These are phyloP conservation scores for Wickerhamiella occidentalis DNA, from an alignment of 805 yeast genomes.

Conservation along the genomic window DNA sequence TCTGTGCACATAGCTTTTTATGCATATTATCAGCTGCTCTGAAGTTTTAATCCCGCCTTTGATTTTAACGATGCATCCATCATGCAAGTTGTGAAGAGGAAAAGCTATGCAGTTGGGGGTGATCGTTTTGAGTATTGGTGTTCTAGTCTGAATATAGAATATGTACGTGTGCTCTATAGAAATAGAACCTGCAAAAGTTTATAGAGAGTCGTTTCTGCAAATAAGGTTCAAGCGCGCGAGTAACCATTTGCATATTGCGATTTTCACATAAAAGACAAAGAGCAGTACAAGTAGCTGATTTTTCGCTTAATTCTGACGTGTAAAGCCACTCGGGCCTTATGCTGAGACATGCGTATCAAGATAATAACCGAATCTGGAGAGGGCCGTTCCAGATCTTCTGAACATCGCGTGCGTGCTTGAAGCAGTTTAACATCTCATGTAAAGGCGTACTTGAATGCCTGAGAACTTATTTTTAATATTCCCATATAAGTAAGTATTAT, in stretches of 20 bases:
- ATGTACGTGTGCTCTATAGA: neutral
- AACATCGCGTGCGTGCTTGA: neutral
- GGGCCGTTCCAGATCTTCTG: neutral
- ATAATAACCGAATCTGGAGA: slow-evolving; percentile 1
- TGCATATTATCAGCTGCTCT: neutral
- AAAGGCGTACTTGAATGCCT: neutral
- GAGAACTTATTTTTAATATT: neutral
- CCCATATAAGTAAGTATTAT: neutral
- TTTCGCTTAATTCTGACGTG: neutral
- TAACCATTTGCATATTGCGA: too few relatives aligned
- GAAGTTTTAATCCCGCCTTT: neutral
- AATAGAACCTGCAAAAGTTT: too few relatives aligned
- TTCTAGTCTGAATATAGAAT: neutral
- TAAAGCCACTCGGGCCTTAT: neutral
- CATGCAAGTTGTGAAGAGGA: neutral
- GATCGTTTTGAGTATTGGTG: neutral
- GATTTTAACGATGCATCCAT: neutral
- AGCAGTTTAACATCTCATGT: neutral
- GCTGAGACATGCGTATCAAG: neutral
- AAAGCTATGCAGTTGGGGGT: neutral
- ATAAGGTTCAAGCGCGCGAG: too few relatives aligned
- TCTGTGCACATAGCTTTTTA: neutral
- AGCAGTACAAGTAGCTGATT: neutral
- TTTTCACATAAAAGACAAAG: too few relatives aligned
- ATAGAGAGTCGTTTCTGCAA: too few relatives aligned